phyloP scores from a whole-genome alignment of 2,329 filamentous ascomycete genomes.

The Stagonosporopsis tanaceti region DNA sequence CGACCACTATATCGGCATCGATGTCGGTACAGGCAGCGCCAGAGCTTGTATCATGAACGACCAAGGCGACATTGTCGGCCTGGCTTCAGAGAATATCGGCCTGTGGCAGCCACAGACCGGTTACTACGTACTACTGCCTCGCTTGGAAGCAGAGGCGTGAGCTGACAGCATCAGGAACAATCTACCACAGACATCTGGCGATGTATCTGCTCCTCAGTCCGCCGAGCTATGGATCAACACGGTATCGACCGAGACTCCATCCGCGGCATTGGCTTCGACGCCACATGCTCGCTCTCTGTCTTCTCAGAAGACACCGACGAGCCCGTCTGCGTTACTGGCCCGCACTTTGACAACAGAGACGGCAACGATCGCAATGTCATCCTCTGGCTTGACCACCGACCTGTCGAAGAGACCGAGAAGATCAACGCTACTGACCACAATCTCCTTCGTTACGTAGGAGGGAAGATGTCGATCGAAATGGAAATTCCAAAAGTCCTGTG shows the following conservation, averaged over 20 bases:
- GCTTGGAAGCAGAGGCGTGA: not conserved
- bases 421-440: conserved; percentile 95
- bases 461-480: conserved; percentile 99
- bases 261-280: conserved; percentile 94
- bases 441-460: conserved; percentile 92
- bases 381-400: conserved; percentile 95
- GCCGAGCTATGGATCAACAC: conserved; percentile 81
- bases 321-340: conserved; percentile 88
- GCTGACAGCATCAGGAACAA: conserved; percentile 74
- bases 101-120: conserved; percentile 63
- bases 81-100: conserved; percentile 62
- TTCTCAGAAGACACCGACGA: conserved; percentile 90
- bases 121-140: conserved; percentile 57
- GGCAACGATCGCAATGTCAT: conserved; percentile 93
- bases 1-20: conserved; percentile 81
- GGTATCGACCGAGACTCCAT: conserved; percentile 78
- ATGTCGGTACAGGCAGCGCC: conserved; percentile 95
- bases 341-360: conserved; percentile 78
- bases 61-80: conserved; percentile 81
- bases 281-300: conserved; percentile 95
- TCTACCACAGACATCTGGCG: conserved; percentile 97
- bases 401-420: conserved; percentile 86
- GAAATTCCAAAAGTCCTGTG: conserved; percentile 98
- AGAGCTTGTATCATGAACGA: conserved; percentile 95
- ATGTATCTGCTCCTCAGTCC: conserved; percentile 89